Evolutionary conservation across 2,329 filamentous ascomycete species (phyloP), one percentile per base, ranked within the genome.

Genomic region (Ceratocystis albifundus): DNA sequence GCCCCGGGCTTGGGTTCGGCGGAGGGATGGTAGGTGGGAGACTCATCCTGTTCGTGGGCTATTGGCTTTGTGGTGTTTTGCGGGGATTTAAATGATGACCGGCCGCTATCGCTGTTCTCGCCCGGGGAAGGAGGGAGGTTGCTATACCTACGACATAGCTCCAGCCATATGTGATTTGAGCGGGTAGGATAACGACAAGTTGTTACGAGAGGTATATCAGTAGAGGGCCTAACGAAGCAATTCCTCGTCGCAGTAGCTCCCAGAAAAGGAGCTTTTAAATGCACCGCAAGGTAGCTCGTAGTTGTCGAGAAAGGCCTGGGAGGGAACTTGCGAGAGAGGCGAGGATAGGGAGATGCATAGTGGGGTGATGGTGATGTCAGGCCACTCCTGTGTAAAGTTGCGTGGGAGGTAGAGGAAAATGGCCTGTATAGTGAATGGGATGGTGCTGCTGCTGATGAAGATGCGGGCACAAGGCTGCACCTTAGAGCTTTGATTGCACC

Each of bases 331-430:
- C 30, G 25, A 30, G 61, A 5, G 30, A 45, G 44, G 8, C 28
- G 61, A 25, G 17, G 22, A 44, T 63, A 25, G 20, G 61, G 61
- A 32, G 64, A 45, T 25, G 61, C 17, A 63, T 48, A 20, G 46
- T 61, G 59, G 65, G 48, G 59, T 64, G 65, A 30, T 30, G 32
- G 50, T 44, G 22, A 41, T 44, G 25, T 66, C 45, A 57, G 32
- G 28, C 50, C 41, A 28, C 17, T 36, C 22, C 17, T 59, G 4
- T 28, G 55, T 20, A 59, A 59, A 36, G 25, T 36, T 59, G 28
- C 55, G 36, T 59, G 2, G 48, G 48, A 28, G 30, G 32, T n/a
- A 8, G 15, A 17, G 32, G 32, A 36, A 4, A 36, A 25, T 59
- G 48, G 48, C 48, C 48, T n/a, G n/a, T 8, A 25, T 20, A 8